Evolutionary conservation across 1,284 basidiomycete species (phyloP), one percentile per base, ranked within the genome.

Genomic region (Trametes polyzona): DNA sequence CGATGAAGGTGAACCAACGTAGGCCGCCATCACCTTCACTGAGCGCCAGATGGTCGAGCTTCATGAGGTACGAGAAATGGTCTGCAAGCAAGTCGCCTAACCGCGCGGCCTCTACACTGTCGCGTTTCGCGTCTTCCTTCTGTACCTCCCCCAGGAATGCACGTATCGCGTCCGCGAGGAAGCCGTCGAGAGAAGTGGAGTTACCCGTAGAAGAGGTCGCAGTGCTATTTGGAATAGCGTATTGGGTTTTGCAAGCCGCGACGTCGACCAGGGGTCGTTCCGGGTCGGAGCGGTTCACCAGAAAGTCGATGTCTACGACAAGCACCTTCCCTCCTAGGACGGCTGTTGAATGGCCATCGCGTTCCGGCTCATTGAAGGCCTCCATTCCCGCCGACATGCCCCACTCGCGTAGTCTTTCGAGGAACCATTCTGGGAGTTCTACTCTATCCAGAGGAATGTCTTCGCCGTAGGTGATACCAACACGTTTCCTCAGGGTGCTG

Each of bases 271-370:
- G 56, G 9, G 74, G 75, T 24, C 68, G 74, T n/a, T 70, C 67
- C 1, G 70, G 67, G 39, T 78, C 65, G 12, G 69, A 69, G 35
- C 71, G 73, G 55, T 82, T 74, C 29, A 86, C 69, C 10, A 73
- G 64, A 59, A 92, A 80, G 61, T 88, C 85, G 55, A 92, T 78
- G 66, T 93, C 90, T 51, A 92, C 74, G 26, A 92, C 89, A 12
- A 92, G 76, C 9, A 92, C 83, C 68, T 90, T 88, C 1, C 90
- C 90, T 2, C 83, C 90, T 27, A 92, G 78, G 16, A 86, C 79
- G 35, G 89, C 74, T 0, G 80, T 83, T 35, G 80, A 74, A n/a
- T 71, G 74, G 19, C 78, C 81, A 37, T 80, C 79, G 26, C 74
- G 71, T 32, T 78, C 77, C 23, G 73, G 73, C 27, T 89, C 88